Base-by-base conservation (phyloP, 139 green algal species). In the Nannochloris sp. region DNA sequence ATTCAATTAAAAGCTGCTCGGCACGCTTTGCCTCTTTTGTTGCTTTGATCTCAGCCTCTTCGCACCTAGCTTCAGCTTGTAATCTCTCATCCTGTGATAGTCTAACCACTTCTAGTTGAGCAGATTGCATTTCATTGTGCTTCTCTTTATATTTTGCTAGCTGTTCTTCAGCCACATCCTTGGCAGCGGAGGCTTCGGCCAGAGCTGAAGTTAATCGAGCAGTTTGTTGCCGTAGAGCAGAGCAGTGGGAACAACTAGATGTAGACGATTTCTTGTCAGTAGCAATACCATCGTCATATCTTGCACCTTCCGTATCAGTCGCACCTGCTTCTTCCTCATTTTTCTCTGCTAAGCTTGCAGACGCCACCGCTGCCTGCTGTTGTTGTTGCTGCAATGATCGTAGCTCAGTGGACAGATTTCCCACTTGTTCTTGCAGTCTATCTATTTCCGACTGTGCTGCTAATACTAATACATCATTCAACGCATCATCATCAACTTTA, bases 21-120 rank as follows among this genome's bases (percentile, higher is more conserved):
- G 42, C 42, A 27, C 19, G 19, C 19, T 51, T 51, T 19, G 42
- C 19, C 42, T 51, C 42, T 19, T 19, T 19, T 36, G 9, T 9
- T 36, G 48, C 9, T 12, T 59, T 59, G 12, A 19, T 31, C 42
- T 74, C 67, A 0, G 67, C 67, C 0, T 39, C 67, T 54, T 68
- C 67, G 15, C 57, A 74, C 7, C 67, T 61, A 13, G 57, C 35
- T 54, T 74, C 67, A 42, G 67, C 56, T 8, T 60, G 42, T 42
- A 74, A 54, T 42, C 67, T 38, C 24, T 45, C 39, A 24, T 64
- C 65, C 9, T 70, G 64, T 14, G 62, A 33, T 15, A 79, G 4
- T 2, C 31, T 35, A 6, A 74, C 54, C 60, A 77, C n/a, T 29
- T 67, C 51, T 23, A 59, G 32, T 37, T 76, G 54, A 65, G 53